Percentiles rank a stretch among this genome's conserved stretches.
These are phyloP conservation scores for Prosopis cineraria DNA, from an alignment of 306 rosid genomes.

Conservation along the genomic window DNA sequence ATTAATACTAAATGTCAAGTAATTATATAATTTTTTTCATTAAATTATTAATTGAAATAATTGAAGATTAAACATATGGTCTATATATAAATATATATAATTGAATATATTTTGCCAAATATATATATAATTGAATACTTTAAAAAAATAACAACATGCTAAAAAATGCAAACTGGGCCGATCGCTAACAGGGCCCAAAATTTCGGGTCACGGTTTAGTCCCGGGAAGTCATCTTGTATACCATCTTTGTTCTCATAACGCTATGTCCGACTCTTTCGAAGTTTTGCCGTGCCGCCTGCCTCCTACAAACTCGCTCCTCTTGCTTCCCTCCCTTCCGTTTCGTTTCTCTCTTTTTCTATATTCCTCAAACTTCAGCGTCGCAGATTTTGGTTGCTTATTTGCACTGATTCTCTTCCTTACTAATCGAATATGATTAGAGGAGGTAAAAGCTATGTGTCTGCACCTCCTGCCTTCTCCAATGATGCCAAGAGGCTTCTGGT, in stretches of 20 bases:
- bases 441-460: constrained; percentile 69
- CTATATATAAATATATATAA: too few relatives aligned
- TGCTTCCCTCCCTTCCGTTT: not conserved
- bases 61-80: too few relatives aligned
- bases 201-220: not conserved
- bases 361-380: not conserved
- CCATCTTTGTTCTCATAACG: not conserved
- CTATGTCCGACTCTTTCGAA: not conserved
- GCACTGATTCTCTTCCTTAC: not conserved
- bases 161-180: too few relatives aligned
- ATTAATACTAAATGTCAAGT: too few relatives aligned
- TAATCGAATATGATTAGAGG: constrained; percentile 54
- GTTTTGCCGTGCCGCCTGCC: constrained; percentile 23
- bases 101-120: too few relatives aligned
- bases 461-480: constrained; percentile 78
- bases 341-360: not conserved
- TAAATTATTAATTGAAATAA: too few relatives aligned
- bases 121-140: too few relatives aligned
- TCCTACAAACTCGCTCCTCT: not conserved
- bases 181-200: not conserved
- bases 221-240: not conserved
- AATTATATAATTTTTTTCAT: too few relatives aligned
- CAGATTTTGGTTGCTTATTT: not conserved
- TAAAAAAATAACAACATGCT: too few relatives aligned
- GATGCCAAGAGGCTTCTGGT: constrained; percentile 75